Evolutionary conservation across 306 rosid genomes (phyloP).

Genomic region (Dryas drummondii): DNA sequence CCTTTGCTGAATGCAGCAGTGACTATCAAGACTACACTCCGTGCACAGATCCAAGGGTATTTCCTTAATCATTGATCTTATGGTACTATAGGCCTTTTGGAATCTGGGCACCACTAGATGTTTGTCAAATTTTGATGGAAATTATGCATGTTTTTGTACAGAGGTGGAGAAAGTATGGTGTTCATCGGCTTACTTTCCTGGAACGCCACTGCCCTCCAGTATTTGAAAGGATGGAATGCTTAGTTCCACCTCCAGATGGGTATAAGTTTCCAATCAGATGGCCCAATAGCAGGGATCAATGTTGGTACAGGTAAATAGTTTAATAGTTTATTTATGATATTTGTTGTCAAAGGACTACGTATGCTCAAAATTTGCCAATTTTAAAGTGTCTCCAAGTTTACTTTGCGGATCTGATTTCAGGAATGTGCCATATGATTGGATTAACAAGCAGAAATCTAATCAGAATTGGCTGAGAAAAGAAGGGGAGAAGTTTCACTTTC

Average conservation of each 20-base stretch:
- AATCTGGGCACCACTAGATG: background rate
- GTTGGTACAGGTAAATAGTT: constrained; percentile 88
- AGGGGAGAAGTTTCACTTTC: constrained; percentile 94
- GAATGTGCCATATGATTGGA: constrained; percentile 99
- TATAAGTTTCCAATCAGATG: constrained; percentile 90
- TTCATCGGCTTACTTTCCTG: constrained; percentile 76
- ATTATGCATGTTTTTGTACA: constrained; percentile 42
- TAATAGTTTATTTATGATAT: background rate
- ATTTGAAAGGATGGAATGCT: constrained; percentile 83
- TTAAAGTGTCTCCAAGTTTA: constrained; percentile 10
- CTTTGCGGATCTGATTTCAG: constrained; percentile 40
- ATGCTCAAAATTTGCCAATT: constrained; percentile 14
- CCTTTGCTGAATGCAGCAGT: constrained; percentile 61
- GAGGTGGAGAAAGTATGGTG: constrained; percentile 92
- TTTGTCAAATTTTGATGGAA: constrained; percentile 12
- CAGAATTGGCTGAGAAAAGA: constrained; percentile 95
- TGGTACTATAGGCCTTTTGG: constrained; percentile 9
- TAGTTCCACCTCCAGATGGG: constrained; percentile 92
- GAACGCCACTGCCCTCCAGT: constrained; percentile 95
- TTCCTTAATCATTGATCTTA: constrained; percentile 16
- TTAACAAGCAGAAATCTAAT: constrained; percentile 87
- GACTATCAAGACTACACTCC: constrained; percentile 94
- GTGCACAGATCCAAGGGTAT: constrained; percentile 98
- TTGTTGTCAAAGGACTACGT: constrained; percentile 7
- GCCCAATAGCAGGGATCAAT: constrained; percentile 91